phyloP scores from a whole-genome alignment of 1,284 basidiomycete species.

The Sporisorium reilianum region DNA sequence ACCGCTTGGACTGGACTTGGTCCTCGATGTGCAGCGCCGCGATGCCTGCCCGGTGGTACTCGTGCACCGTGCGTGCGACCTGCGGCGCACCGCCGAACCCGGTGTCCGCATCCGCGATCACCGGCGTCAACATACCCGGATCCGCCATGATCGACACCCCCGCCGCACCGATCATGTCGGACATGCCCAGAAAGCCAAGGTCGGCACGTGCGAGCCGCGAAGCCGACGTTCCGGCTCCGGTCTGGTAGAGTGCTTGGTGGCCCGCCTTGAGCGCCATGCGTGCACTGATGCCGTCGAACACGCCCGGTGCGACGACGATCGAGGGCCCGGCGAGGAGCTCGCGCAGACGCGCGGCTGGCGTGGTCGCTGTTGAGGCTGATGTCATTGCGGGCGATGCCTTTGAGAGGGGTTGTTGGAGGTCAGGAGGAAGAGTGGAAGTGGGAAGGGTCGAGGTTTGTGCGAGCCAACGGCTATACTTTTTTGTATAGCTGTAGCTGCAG shows the following conservation, averaged over 20 bases:
- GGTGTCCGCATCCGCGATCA: constrained; percentile 85
- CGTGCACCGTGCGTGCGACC: constrained; percentile 79
- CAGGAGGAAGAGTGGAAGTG: neutral
- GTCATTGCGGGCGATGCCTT: neutral
- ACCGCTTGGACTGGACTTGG: constrained; percentile 83
- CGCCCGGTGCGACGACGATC: constrained; percentile 71
- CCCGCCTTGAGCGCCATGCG: constrained; percentile 80
- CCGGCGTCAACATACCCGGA: constrained; percentile 22
- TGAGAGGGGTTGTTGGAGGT: neutral
- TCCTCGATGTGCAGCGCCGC: constrained; percentile 85
- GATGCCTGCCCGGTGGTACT: constrained; percentile 79
- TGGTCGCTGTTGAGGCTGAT: constrained; percentile 6
- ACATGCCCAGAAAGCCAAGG: constrained; percentile 82
- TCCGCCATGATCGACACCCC: constrained; percentile 37
- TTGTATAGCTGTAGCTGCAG: neutral
- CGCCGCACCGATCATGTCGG: constrained; percentile 72
- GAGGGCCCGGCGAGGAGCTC: constrained; percentile 15
- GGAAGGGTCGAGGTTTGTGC: too few relatives aligned
- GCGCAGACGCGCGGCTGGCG: constrained; percentile 35
- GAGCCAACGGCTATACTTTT: constrained; percentile 1
- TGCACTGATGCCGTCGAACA: constrained; percentile 84
- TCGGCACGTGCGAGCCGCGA: constrained; percentile 82
- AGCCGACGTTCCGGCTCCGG: constrained; percentile 81
- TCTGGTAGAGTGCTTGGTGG: constrained; percentile 77
- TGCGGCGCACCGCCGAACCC: constrained; percentile 83